Percentiles rank a stretch among this genome's conserved stretches.
Evolutionary conservation across 176 grass and related monocot genomes (phyloP).

Genomic region (sorghum (Sorghum bicolor)): DNA sequence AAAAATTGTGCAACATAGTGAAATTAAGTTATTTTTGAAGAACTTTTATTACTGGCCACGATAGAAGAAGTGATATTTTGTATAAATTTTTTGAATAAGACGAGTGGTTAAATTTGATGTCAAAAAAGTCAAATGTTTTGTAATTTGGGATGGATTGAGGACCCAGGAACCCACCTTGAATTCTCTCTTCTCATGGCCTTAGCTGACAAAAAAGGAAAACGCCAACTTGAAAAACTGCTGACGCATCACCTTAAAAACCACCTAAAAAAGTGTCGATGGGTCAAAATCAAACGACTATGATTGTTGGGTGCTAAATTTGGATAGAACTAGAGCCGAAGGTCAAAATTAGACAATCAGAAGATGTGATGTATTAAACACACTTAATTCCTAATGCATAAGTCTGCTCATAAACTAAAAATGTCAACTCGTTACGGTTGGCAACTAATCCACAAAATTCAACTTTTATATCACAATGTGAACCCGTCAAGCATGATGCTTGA

Average conservation of each 20-base stretch:
- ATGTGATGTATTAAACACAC: background rate
- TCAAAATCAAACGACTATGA: background rate
- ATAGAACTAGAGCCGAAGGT: background rate
- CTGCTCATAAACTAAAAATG: background rate
- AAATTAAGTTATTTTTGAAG: too few relatives aligned
- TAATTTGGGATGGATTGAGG: too few relatives aligned
- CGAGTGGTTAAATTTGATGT: too few relatives aligned
- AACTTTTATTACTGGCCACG: too few relatives aligned
- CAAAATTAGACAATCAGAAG: background rate
- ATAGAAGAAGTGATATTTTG: too few relatives aligned
- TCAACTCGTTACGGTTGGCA: slow-evolving; percentile 7
- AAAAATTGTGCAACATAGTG: too few relatives aligned
- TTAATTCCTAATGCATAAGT: background rate
- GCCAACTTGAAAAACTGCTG: background rate
- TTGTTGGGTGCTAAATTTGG: background rate
- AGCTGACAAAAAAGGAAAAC: background rate
- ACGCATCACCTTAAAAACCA: background rate
- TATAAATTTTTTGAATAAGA: too few relatives aligned
- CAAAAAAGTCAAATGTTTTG: too few relatives aligned
- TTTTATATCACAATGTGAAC: background rate
- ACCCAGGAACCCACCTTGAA: too few relatives aligned
- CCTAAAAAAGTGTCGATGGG: background rate
- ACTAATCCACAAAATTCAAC: background rate
- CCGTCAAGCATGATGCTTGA: background rate
- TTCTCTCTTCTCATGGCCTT: background rate